Evolutionary conservation across 805 yeast genomes (phyloP), one percentile per base, ranked within the genome.

Genomic region (Tetrapisispora taiwanensis): DNA sequence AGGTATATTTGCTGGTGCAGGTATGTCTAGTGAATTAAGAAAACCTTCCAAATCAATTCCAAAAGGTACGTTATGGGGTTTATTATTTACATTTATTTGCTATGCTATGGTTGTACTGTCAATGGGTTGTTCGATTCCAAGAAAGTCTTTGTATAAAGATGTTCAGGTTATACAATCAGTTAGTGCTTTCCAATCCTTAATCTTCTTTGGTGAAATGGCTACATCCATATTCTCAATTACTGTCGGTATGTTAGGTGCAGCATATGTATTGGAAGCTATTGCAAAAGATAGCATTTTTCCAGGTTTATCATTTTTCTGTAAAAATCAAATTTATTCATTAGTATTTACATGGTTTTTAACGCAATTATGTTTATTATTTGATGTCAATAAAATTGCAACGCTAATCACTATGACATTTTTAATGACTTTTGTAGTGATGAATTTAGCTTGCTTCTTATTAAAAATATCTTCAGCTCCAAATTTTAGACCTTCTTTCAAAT

Each of bases 1-100:
- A 7, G 99, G 99, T 46, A 89, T 92, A 24, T 82, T 92, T 63
- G 97, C 98, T 2, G 99, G 99, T 15, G 97, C 98, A 1, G 84
- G 95, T 20, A 92, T 92, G 99, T 87, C 96, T 34, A 97, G 98
- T 17, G 96, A 88, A 54, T 71, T 92, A 49, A 68, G 75, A 45
- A 79, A 75, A 44, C 99, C 99, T 0, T 86, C 96, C 0, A 78
- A 75, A 54, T 78, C 95, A 1, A 92, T 92, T 38, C 98, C 99
- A 0, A 73, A 74, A 48, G 99, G 99, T n/a, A 92, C 98, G 0
- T 63, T 92, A 24, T 76, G 80, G 70, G 98, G 97, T 0, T 66
- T 90, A 8, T 52, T 78, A 4, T 65, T 87, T 32, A 89, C 97
- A 0, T 88, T 92, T 57, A 52, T 72, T 2, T 76, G 86, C 43